phyloP scores from a whole-genome alignment of 192 early-diverging fungal species.

The Coemansia sp. region DNA sequence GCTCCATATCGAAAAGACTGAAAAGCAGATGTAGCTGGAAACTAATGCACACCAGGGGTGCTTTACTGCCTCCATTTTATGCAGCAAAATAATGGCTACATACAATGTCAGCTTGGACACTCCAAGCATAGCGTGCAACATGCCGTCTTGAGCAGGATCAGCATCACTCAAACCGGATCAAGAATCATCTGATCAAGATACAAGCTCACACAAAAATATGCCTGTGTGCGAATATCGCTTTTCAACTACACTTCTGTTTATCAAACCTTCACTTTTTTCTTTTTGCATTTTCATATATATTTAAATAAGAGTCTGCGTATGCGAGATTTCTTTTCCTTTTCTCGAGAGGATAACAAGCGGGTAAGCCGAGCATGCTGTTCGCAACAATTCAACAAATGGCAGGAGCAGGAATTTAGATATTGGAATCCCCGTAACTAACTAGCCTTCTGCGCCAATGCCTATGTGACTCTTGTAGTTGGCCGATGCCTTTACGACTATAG shows the following conservation, averaged over 20 bases:
- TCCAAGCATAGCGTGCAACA: too few species aligned
- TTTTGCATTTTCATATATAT: background rate
- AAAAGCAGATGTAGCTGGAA: too few species aligned
- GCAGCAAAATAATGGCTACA: too few species aligned
- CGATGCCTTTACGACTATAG: background rate
- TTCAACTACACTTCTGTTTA: background rate
- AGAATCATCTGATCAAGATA: background rate
- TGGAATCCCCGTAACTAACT: background rate
- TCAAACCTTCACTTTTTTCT: background rate
- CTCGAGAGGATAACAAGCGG: background rate
- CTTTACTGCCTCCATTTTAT: too few species aligned
- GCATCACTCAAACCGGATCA: background rate
- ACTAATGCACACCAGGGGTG: too few species aligned
- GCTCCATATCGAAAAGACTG: too few species aligned
- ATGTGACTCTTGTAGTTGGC: slow-evolving; percentile 1
- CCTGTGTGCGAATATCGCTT: background rate
- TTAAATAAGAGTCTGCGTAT: background rate
- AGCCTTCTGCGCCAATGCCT: background rate
- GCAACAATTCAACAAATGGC: background rate
- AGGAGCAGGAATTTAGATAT: background rate
- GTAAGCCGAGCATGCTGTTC: background rate
- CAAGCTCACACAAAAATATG: background rate
- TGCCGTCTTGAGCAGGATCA: too few species aligned
- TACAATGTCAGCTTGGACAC: too few species aligned
- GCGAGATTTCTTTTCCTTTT: background rate